Evolutionary conservation across 306 rosid species (phyloP), one percentile per base, ranked within the genome.

Genomic region (Acacia confusa): DNA sequence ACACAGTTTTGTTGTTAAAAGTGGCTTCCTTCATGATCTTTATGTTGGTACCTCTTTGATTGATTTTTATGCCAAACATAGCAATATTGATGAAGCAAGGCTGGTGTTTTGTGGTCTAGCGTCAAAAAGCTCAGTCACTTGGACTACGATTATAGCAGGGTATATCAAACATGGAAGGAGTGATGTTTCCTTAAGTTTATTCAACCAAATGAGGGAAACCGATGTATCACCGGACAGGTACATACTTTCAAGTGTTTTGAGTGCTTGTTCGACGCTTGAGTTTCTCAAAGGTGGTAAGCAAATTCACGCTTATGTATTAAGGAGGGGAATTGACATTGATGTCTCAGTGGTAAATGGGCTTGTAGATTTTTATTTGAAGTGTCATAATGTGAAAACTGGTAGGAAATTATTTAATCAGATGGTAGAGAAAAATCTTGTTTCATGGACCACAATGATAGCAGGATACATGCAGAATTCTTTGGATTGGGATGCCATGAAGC

Each of bases 401-500:
- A 25, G 80, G 84, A 88, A 76, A 38, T 73, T 95, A 48, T 92
- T 95, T 25, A 85, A 91, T 83, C 83, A 60, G 75, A 55, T 89
- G 82, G 55, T 55, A 5, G 88, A 73, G 68, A 95, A 81, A 85
- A 91, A 90, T 78, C 80, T 88, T 55, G 89, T 95, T 84, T 88
- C 97, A 3, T 92, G 98, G 98, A 90, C 98, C 67, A 91, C 97
- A 9, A 89, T 95, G 97, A 90, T 95, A 81, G 90, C 97, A 16
- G 98, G 98, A 44, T 90, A 88, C 85, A 95, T 92, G 98, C 93
- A 95, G 84, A 92, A 92, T 85, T 91, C 92, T 20, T 85, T 86
- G 79, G 86, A 92, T 28, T 52, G 67, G 79, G 95, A 95, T 75
- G 95, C 98, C 48, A 75, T 87, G 80, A 81, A 82, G 68, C 85